Conservation (phyloP, 306 rosid species). For the Calophaca sinica region DNA sequence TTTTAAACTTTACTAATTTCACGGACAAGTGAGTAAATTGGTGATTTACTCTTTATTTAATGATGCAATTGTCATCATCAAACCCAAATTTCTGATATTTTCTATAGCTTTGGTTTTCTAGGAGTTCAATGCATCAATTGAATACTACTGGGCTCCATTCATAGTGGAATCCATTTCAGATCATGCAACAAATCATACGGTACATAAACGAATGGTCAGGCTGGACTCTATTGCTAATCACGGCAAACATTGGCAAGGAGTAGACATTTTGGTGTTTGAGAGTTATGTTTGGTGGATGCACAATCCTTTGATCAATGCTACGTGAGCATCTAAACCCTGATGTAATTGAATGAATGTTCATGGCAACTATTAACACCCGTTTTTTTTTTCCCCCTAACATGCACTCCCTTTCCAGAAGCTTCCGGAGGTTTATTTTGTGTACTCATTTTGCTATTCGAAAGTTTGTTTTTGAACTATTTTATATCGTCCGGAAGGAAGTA, state of each 20-base stretch:
- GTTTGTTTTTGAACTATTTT: no score
- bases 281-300: conserved; percentile 97
- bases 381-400: no score
- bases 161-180: conserved; percentile 90
- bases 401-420: no score
- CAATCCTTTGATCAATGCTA: conserved; percentile 77
- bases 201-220: conserved; percentile 71
- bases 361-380: no score
- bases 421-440: no score
- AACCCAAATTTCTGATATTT: conserved; percentile 31
- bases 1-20: no score
- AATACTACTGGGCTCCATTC: conserved; percentile 95
- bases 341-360: conserved; percentile 21
- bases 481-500: no score
- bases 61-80: neutral
- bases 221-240: conserved; percentile 80
- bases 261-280: conserved; percentile 86
- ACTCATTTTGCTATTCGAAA: no score
- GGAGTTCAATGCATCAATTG: conserved; percentile 86
- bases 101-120: conserved; percentile 32
- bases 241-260: conserved; percentile 86
- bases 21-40: no score
- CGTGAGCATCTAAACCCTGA: conserved; percentile 54
- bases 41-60: no score
- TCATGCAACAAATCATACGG: conserved; percentile 88